phyloP scores from a whole-genome alignment of 352 stramenopile species.

The Pseudoperonospora humuli region DNA sequence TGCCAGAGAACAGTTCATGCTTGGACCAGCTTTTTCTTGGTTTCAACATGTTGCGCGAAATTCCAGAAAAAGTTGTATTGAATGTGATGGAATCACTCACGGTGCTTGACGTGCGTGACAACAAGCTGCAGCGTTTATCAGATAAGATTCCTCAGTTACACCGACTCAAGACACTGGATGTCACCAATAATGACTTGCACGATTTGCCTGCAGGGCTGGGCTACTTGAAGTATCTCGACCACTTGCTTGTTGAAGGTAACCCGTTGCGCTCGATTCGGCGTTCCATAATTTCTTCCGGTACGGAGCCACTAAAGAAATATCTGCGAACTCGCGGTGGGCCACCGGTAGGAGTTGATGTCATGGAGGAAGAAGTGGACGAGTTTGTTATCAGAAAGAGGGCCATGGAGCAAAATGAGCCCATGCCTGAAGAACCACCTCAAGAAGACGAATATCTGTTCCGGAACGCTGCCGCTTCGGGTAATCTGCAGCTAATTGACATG shows the following conservation, averaged over 20 bases:
- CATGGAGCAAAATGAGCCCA: conserved; percentile 30
- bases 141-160: conserved; percentile 54
- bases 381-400: conserved; percentile 42
- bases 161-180: conserved; percentile 69
- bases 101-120: conserved; percentile 72
- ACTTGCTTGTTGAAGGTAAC: conserved; percentile 71
- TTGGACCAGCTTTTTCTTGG: conserved; percentile 75
- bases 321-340: conserved; percentile 62
- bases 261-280: conserved; percentile 67
- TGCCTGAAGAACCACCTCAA: conserved; percentile 13
- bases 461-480: conserved; percentile 46
- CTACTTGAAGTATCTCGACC: conserved; percentile 69
- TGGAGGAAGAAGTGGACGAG: conserved; percentile 71
- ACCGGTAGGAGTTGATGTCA: conserved; percentile 43
- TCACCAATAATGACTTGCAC: conserved; percentile 78
- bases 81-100: conserved; percentile 57
- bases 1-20: conserved; percentile 31
- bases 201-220: conserved; percentile 62
- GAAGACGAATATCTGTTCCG: conserved; percentile 63
- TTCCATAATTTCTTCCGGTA: conserved; percentile 51
- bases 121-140: conserved; percentile 56
- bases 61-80: conserved; percentile 42
- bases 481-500: conserved; percentile 49
- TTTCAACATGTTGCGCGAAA: conserved; percentile 46
- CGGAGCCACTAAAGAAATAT: conserved; percentile 76